Base-by-base conservation (phyloP, 495 filamentous ascomycete species). In the Glarea lozoyensis region DNA sequence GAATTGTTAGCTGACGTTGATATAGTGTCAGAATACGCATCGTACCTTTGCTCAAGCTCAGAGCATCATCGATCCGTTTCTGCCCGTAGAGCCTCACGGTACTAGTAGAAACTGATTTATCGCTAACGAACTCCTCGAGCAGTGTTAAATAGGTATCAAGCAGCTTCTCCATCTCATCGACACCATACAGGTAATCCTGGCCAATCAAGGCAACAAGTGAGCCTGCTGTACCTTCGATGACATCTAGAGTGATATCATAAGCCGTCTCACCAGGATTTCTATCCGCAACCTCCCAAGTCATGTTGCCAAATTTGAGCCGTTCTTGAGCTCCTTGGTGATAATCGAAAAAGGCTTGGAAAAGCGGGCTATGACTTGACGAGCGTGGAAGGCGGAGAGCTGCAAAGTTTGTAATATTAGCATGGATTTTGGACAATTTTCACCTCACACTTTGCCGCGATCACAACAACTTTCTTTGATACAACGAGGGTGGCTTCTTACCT, bases 261-360 rank as follows among this genome's bases (percentile, higher is more conserved):
- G 25, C 25, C n/a, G 25, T 29, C 25, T 29, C 7, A 7, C 25
- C 25, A 7, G 7, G 25, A 7, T 29, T n/a, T 7, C 7, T 7
- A 7, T 7, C 25, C 7, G n/a, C 25, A 29, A 29, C 25, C n/a
- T 29, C 25, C 7, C 25, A 7, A n/a, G 7, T n/a, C 7, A 7
- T 7, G n/a, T 29, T 29, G n/a, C 25, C 7, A n/a, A 29, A 29
- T 7, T 42, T 29, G 25, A 7, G 25, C 7, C 25, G 25, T n/a
- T 29, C 25, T 29, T 7, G n/a, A 7, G n/a, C 25, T 7, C 25
- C 25, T 7, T 7, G 25, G 2, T 56, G 48, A 45, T 65, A 67
- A 42, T 67, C 46, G 7, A 63, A 7, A 17, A 63, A 55, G 10
- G 34, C 41, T 48, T 67, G 64, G 52, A 63, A 64, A 0, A 67